These are phyloP conservation scores for Aspergillus egyptiacus DNA, from an alignment of 495 filamentous ascomycete genomes.

Conservation along the genomic window DNA sequence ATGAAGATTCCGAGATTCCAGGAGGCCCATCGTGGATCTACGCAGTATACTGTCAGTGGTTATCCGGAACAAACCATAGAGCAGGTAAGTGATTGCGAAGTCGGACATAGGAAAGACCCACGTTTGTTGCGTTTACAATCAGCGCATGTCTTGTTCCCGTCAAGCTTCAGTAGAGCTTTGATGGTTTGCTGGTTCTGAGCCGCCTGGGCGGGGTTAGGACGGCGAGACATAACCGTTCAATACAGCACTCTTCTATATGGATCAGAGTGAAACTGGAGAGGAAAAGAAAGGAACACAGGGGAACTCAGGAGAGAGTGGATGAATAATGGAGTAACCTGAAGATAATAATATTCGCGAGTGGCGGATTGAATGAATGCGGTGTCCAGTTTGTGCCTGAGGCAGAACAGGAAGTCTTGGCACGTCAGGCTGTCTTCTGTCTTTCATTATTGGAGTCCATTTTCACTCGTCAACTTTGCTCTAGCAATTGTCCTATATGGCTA, in stretches of 20 bases:
- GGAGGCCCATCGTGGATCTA: constrained; percentile 96
- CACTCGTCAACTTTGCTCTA: no score
- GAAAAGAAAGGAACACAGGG: constrained; percentile 5
- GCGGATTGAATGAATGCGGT: constrained; percentile 18
- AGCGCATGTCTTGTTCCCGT: constrained; percentile 90
- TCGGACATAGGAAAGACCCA: constrained; percentile 35
- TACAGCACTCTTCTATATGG: constrained; percentile 12
- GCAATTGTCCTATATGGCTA: no score
- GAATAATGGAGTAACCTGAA: constrained; percentile 13
- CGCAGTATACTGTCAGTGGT: constrained; percentile 13
- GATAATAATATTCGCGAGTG: constrained; percentile 14
- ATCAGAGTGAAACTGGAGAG: constrained; percentile 1
- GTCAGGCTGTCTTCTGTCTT: constrained; percentile 1
- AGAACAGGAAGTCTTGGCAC: constrained; percentile 8
- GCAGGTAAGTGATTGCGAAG: not conserved
- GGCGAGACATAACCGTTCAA: constrained; percentile 70
- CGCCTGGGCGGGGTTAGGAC: constrained; percentile 70
- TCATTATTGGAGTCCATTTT: not conserved
- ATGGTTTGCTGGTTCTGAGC: constrained; percentile 86
- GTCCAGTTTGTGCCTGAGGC: constrained; percentile 19
- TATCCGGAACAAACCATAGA: not conserved
- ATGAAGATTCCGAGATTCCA: constrained; percentile 96
- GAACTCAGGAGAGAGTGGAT: constrained; percentile 9
- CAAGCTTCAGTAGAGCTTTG: constrained; percentile 87
- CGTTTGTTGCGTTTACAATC: constrained; percentile 99